Percentiles rank a stretch among this genome's conserved stretches.
Evolutionary conservation across 306 rosid genomes (phyloP).

Genomic region (Vigna trinervia): DNA sequence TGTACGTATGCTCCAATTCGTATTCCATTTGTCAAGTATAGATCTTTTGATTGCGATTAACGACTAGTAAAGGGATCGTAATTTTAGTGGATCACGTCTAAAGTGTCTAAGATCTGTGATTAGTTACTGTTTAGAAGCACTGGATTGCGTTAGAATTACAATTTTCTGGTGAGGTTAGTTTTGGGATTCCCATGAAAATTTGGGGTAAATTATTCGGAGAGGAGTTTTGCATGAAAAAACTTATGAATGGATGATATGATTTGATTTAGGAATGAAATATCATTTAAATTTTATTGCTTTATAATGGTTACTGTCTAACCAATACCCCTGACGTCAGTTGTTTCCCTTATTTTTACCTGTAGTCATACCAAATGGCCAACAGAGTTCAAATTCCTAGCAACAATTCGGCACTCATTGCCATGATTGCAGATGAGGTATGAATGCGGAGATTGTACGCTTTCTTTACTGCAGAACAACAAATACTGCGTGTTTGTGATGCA

Average conservation of each 20-base stretch:
- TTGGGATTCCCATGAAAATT: background rate
- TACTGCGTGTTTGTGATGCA: constrained; percentile 7
- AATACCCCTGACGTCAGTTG: background rate
- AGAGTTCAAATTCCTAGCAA: constrained; percentile 61
- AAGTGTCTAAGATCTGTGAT: constrained; percentile 37
- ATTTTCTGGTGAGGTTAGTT: constrained; percentile 13
- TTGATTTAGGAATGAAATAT: background rate
- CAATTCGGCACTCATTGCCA: constrained; percentile 80
- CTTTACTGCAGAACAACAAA: background rate
- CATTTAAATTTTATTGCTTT: constrained; percentile 17
- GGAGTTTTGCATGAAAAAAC: constrained; percentile 6
- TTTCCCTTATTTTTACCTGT: constrained; percentile 36
- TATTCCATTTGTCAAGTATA: constrained; percentile 30
- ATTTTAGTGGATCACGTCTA: constrained; percentile 8
- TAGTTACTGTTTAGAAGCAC: background rate
- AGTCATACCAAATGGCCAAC: constrained; percentile 68
- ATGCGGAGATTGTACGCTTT: background rate
- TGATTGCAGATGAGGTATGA: constrained; percentile 94
- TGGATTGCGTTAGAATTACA: background rate
- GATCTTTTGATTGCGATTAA: constrained; percentile 37
- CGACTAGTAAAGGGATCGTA: constrained; percentile 4
- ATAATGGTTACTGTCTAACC: constrained; percentile 4
- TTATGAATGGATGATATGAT: constrained; percentile 13
- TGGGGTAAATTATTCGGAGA: background rate
- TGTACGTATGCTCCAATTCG: background rate